Conservation (phyloP, 2,329 filamentous ascomycete genomes). For the Macrophomina pseudophaseolina region DNA sequence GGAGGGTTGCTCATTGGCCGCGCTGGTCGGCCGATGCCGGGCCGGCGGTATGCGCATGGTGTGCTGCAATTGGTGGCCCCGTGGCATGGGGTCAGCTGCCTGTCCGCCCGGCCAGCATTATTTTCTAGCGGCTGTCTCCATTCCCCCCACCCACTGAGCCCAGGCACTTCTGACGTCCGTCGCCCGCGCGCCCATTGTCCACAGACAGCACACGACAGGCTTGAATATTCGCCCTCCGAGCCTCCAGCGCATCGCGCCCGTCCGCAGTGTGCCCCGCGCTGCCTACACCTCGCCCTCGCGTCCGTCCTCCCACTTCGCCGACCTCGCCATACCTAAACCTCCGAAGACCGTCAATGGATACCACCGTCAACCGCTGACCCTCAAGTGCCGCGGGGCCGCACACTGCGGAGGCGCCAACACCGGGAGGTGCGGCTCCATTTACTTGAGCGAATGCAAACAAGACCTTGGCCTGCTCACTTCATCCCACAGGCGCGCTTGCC, state of each 20-base stretch:
- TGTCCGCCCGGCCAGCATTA: constrained; percentile 1
- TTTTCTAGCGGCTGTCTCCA: constrained; percentile 8
- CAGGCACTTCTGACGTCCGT: constrained; percentile 24
- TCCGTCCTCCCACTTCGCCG: background rate
- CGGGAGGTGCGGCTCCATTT: constrained; percentile 26
- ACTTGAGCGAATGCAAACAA: constrained; percentile 9
- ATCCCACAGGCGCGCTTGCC: constrained; percentile 19
- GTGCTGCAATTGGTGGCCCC: background rate
- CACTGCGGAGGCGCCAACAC: constrained; percentile 27
- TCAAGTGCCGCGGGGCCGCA: constrained; percentile 27
- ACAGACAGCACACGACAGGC: constrained; percentile 10
- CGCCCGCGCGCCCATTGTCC: constrained; percentile 19
- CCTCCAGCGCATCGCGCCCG: background rate
- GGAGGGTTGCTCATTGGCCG: constrained; percentile 3
- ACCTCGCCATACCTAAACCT: background rate
- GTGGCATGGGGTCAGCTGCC: background rate
- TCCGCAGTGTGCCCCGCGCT: constrained; percentile 24
- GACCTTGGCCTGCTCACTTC: constrained; percentile 7
- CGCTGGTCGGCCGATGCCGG: constrained; percentile 1
- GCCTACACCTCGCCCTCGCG: background rate
- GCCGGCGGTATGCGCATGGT: background rate
- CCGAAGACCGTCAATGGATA: constrained; percentile 24
- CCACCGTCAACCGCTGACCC: constrained; percentile 27
- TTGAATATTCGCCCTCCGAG: background rate
- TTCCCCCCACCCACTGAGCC: constrained; percentile 5